A percentile compares a stretch with the other conserved stretches of the same genome.
Conservation (phyloP, 768 basidiomycete genomes). For the Leccinum pellstonianum region DNA sequence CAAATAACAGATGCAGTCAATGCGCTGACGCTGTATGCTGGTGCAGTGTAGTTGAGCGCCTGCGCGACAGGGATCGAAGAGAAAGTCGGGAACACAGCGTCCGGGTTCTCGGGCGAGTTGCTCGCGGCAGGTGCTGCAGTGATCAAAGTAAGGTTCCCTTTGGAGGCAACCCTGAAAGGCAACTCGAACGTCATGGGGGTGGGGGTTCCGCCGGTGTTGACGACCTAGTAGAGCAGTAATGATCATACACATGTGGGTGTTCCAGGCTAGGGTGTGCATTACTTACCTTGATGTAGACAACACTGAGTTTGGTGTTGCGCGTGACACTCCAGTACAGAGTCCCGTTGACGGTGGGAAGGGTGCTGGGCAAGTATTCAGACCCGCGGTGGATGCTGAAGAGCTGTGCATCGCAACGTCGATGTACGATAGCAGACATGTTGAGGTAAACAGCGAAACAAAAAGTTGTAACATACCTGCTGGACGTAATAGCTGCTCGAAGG, state of each 20-base stretch:
- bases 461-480: conserved; percentile 35
- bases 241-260: background rate
- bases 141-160: background rate
- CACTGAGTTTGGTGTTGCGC: conserved; percentile 15
- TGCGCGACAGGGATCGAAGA: conserved; percentile 12
- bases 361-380: conserved; percentile 60
- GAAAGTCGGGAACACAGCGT: background rate
- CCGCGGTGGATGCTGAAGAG: conserved; percentile 62
- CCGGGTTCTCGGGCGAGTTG: background rate
- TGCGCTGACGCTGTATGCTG: conserved; percentile 41
- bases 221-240: conserved; percentile 38
- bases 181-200: conserved; percentile 48
- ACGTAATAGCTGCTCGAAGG: too few relatives aligned
- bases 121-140: background rate
- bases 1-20: conserved; percentile 4
- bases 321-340: conserved; percentile 64
- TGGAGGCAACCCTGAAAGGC: conserved; percentile 48
- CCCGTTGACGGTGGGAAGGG: conserved; percentile 46
- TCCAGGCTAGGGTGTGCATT: background rate
- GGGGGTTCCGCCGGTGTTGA: conserved; percentile 44
- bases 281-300: conserved; percentile 56
- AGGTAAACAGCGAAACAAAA: too few relatives aligned
- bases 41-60: conserved; percentile 53
- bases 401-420: conserved; percentile 30
- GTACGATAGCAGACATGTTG: background rate